Evolutionary conservation across 2,329 filamentous ascomycete genomes (phyloP), one percentile per base, ranked within the genome.

Genomic region (Teratosphaeria viscida): DNA sequence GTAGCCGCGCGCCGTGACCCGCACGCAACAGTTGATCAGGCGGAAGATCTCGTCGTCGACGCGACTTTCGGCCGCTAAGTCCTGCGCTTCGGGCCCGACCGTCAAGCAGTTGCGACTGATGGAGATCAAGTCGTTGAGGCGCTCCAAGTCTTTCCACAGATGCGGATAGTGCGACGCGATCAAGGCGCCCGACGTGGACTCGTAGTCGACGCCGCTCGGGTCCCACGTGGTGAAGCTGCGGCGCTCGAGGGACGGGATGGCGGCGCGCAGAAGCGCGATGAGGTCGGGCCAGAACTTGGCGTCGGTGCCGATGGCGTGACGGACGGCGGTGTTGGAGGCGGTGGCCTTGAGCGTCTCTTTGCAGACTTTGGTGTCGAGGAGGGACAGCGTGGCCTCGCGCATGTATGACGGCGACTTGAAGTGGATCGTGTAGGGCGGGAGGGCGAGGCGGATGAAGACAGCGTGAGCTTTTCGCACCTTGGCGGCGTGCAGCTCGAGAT

Each of bases 51-150:
- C 79, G 68, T 84, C 81, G 65, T 86, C 83, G 58, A 86, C 82
- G 2, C 80, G 76, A 54, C 79, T 77, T 58, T 82, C 79, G 4
- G 83, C 82, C 2, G 83, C 82, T n/a, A 86, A 74, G 62, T 86
- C 83, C 69, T 87, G 84, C 26, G 82, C 82, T 55, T 77, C 77
- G 62, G 83, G 82, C 23, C 83, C 85, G 26, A 79, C 81, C 0
- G 83, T 83, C 37, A 86, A 76, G 29, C 85, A 76, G 67, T 86
- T 87, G 34, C 84, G 78, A 26, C 81, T 81, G 60, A 86, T 84
- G 6, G 79, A 82, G 49, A 85, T 80, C 10, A 86, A 69, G 66
- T 85, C 82, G 65, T 85, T 85, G 52, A 87, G 70, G 32, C 83
- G 76, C 67, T 86, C 83, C 59, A 86, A 78, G 65, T 87, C 84